These are phyloP conservation scores for Thalassiosira mediterranea DNA, from an alignment of 352 stramenopile genomes.

Conservation along the genomic window DNA sequence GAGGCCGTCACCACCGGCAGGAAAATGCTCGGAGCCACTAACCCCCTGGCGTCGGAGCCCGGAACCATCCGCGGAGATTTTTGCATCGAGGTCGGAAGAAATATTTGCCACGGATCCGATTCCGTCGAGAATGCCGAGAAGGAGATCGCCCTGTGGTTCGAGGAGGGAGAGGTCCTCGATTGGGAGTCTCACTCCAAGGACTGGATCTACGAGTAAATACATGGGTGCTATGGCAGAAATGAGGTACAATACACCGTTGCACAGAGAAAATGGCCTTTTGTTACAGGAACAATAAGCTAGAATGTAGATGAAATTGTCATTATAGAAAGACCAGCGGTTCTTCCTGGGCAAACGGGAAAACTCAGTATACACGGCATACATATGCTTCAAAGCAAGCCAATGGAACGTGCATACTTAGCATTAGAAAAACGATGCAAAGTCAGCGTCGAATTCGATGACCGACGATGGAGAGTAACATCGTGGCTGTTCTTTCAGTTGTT, in stretches of 20 bases:
- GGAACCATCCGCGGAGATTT: constrained; percentile 98
- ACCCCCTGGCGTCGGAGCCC: constrained; percentile 92
- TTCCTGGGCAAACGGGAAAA: too few species aligned
- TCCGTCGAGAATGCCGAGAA: constrained; percentile 96
- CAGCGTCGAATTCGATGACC: constrained; percentile 39
- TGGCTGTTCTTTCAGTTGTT: constrained; percentile 7
- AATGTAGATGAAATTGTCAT: too few species aligned
- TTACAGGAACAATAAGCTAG: too few species aligned
- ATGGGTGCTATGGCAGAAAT: background rate
- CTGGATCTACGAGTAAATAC: constrained; percentile 96
- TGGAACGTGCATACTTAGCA: background rate
- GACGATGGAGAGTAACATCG: constrained; percentile 45
- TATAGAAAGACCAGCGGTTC: too few species aligned
- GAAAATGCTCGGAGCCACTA: constrained; percentile 97
- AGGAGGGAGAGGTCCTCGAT: constrained; percentile 88
- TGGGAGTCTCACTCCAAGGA: constrained; percentile 91
- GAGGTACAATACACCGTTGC: too few species aligned
- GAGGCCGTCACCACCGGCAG: constrained; percentile 93
- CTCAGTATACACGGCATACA: too few species aligned
- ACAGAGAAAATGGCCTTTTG: too few species aligned
- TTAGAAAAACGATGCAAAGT: constrained; percentile 32
- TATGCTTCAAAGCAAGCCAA: constrained; percentile 6
- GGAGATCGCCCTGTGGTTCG: constrained; percentile 99
- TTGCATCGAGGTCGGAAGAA: constrained; percentile 91
- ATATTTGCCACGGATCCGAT: constrained; percentile 97